Base-by-base conservation (phyloP, 2,329 filamentous ascomycete species). In the Chaetoscypha palmicola region DNA sequence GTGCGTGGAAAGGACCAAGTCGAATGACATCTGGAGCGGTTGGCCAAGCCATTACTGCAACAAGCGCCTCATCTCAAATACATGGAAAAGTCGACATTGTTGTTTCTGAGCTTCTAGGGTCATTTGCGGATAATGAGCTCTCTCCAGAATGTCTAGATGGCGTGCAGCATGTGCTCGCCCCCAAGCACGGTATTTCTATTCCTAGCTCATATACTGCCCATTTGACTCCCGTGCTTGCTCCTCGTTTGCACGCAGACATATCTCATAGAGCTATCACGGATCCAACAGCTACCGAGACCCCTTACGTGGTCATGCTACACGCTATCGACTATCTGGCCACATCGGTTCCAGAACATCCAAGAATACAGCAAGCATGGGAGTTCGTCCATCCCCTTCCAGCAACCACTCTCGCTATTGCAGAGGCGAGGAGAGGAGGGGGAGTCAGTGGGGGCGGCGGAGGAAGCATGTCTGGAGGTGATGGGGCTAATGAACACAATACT, bases 91-190 rank as follows among this genome's bases (percentile, higher is more conserved):
- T 98, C 32, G 92, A 98, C 63, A 95, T 98, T 43, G 70, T 98
- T 3, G 81, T 98, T 21, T 96, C 90, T 2, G 92, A 98, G 64
- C 77, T 98, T 0, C 77, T 98, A 0, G 92, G 89, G 28, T 96
- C 90, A 2, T 98, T 97, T 61, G 92, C 83, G 19, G 92, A 98
- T 66, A 98, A 98, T 60, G 92, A 98, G 66, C 77, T 98, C 8
- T 95, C 88, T 0, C 92, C 92, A 0, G 92, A 98, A 67, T 98
- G 92, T 59, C 74, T 98, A 9, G 92, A 98, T 62, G 92, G 92
- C 34, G 90, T 97, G 38, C 91, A 96, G 61, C 83, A 91, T 58
- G 85, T 97, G 33, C 69, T 98, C n/a, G 70, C 77, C 9, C 70
- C 83, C 0, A 73, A 75, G 1, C 78, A 91, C 57, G 94, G 92